Conservation (phyloP, 345 rosid species). For the Pistacia integerrima region DNA sequence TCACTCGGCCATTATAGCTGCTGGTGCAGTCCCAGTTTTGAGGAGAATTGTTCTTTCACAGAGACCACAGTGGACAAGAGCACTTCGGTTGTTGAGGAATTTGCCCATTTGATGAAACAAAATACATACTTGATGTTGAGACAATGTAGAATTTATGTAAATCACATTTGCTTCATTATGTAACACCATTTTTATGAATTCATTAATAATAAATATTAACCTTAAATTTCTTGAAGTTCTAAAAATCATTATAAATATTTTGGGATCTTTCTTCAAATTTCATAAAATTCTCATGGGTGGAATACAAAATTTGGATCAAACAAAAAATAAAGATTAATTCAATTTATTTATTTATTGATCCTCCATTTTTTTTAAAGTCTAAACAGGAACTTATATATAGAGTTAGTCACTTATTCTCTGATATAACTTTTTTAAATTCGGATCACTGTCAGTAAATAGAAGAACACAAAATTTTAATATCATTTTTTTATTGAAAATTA, state of each 20-base stretch:
- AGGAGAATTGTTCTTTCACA: constrained; percentile 69
- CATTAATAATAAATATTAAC: neutral
- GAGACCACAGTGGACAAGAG: constrained; percentile 72
- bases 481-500: no score
- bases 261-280: no score
- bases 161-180: neutral
- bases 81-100: constrained; percentile 67
- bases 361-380: no score
- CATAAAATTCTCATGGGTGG: no score
- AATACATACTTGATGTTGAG: neutral
- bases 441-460: no score
- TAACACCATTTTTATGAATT: neutral
- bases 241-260: neutral
- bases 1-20: constrained; percentile 65
- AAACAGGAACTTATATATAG: no score
- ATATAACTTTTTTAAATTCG: no score
- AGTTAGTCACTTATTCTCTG: no score
- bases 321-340: no score
- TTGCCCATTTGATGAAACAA: constrained; percentile 46
- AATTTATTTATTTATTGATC: no score
- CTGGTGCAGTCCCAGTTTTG: constrained; percentile 75
- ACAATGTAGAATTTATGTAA: neutral
- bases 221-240: neutral
- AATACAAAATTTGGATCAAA: no score
- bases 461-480: no score